These are phyloP conservation scores for Ochromonas danica DNA, from an alignment of 108 stramenopile genomes.

Conservation along the genomic window DNA sequence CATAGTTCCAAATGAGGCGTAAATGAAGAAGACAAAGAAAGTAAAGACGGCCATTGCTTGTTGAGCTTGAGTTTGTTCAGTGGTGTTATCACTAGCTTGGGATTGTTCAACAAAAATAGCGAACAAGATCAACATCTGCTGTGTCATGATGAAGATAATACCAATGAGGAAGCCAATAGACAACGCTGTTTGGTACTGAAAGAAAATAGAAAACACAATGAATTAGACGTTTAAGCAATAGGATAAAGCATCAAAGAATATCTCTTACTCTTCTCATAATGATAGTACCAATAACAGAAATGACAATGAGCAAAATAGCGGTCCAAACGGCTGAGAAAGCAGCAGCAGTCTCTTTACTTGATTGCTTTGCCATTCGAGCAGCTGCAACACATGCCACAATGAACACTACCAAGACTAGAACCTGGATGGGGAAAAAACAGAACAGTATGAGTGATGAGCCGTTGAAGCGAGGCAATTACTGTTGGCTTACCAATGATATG, in stretches of 20 bases:
- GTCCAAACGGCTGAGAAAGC: conserved; percentile 46
- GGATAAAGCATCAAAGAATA: not conserved
- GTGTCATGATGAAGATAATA: conserved; percentile 51
- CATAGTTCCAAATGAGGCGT: conserved; percentile 40
- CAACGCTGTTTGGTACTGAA: conserved; percentile 45
- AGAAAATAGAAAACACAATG: not conserved
- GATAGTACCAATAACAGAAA: conserved; percentile 47
- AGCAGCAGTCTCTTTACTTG: not conserved
- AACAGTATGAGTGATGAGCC: not conserved
- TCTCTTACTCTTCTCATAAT: conserved; percentile 40
- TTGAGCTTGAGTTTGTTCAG: conserved; percentile 2
- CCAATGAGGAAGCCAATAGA: conserved; percentile 54
- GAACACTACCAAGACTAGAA: conserved; percentile 45
- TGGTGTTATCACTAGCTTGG: not conserved
- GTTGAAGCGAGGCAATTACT: not conserved
- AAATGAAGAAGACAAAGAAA: conserved; percentile 53
- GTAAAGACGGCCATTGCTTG: conserved; percentile 38
- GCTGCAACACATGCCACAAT: conserved; percentile 47
- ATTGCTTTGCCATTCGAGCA: not conserved
- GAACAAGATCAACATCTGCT: conserved; percentile 52
- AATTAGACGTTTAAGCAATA: not conserved
- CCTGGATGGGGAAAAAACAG: not conserved
- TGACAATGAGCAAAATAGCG: conserved; percentile 44
- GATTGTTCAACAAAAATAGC: conserved; percentile 46
- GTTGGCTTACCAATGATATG: conserved; percentile 28